These are phyloP conservation scores for Xenosphaeropsis pyriputrescens DNA, from an alignment of 2,329 filamentous ascomycete genomes.

Conservation along the genomic window DNA sequence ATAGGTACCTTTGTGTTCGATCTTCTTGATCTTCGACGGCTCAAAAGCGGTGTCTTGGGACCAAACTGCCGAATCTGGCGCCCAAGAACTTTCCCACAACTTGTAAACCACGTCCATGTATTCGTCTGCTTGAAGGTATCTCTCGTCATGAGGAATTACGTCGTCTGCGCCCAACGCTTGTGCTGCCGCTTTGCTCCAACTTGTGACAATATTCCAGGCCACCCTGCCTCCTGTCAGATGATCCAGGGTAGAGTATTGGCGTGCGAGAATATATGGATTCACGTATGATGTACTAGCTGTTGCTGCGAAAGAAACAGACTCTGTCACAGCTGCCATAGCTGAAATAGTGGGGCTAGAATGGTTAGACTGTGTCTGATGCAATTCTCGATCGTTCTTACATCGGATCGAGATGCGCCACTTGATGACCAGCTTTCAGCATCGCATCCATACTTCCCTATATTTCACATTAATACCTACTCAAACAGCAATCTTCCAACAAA, in stretches of 20 bases:
- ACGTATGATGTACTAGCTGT: constrained; percentile 53
- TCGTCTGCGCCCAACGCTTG: constrained; percentile 44
- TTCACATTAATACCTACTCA: no score
- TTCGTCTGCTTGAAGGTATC: constrained; percentile 48
- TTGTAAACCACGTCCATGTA: constrained; percentile 53
- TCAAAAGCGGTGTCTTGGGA: constrained; percentile 24
- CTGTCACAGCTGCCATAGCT: constrained; percentile 29
- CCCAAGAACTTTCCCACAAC: constrained; percentile 31
- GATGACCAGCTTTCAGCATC: constrained; percentile 2
- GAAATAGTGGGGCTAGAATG: background rate
- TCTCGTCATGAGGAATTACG: constrained; percentile 46
- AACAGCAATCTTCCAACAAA: no score
- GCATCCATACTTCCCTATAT: background rate
- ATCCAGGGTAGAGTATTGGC: constrained; percentile 48
- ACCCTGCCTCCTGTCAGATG: constrained; percentile 46
- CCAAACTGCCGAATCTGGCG: no score
- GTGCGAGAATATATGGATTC: constrained; percentile 48
- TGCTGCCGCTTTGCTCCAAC: constrained; percentile 46
- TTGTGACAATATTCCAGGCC: constrained; percentile 49
- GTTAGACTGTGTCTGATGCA: background rate
- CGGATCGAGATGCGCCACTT: background rate
- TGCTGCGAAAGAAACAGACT: constrained; percentile 47
- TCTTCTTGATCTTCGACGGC: constrained; percentile 41
- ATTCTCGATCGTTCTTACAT: background rate
- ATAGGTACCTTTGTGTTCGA: constrained; percentile 48